These are phyloP conservation scores for Plasmodiophora brassicae DNA, from an alignment of 208 protist species.

Conservation along the genomic window DNA sequence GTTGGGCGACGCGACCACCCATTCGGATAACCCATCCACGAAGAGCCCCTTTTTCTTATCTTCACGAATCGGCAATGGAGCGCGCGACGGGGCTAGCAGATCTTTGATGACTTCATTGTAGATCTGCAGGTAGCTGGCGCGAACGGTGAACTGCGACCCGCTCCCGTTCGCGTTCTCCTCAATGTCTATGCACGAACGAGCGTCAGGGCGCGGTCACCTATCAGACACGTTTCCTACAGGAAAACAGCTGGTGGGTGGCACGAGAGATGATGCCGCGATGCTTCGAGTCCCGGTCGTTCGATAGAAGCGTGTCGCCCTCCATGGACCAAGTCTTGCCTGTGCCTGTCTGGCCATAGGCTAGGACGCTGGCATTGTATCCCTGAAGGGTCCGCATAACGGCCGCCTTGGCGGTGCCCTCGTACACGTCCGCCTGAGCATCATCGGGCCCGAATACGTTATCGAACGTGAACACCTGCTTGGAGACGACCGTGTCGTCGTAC, in stretches of 20 bases:
- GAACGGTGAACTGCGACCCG: constrained; percentile 33
- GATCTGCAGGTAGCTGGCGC: constrained; percentile 60
- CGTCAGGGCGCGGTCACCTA: background rate
- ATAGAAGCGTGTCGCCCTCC: constrained; percentile 63
- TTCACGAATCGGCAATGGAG: constrained; percentile 72
- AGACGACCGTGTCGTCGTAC: background rate
- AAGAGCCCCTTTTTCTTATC: constrained; percentile 75
- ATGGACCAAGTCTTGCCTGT: constrained; percentile 90
- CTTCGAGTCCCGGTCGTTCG: no score
- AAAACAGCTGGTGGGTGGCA: constrained; percentile 58
- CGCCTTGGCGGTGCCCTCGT: background rate
- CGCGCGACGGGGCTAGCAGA: constrained; percentile 77
- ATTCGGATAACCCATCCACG: constrained; percentile 79
- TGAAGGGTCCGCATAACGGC: constrained; percentile 31
- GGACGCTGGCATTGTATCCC: constrained; percentile 47
- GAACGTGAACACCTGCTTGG: constrained; percentile 46
- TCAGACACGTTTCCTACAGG: no score
- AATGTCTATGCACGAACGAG: background rate
- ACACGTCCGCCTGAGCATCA: constrained; percentile 27
- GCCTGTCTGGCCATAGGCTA: constrained; percentile 57
- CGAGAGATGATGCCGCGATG: constrained; percentile 61
- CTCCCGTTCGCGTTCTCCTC: background rate
- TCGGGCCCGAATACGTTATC: constrained; percentile 41
- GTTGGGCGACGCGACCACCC: constrained; percentile 71
- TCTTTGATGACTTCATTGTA: constrained; percentile 79